These are phyloP conservation scores for Hibiscus mutabilis DNA, from an alignment of 345 rosid species.

Conservation along the genomic window DNA sequence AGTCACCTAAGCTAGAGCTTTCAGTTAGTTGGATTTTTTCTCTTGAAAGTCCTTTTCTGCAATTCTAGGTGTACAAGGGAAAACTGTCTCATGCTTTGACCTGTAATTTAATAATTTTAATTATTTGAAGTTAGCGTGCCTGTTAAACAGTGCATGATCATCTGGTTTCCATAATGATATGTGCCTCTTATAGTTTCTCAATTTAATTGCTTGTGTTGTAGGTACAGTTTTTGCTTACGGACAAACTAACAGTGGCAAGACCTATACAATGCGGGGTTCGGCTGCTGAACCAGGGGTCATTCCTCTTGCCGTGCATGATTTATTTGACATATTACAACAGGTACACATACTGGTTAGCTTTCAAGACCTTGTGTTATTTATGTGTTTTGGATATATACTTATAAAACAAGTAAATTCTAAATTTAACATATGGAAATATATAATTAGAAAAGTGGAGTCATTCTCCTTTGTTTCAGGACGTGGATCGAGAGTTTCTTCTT, in stretches of 20 bases:
- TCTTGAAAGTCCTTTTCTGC: neutral
- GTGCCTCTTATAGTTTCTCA: neutral
- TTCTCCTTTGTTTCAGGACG: slow-evolving; percentile 33
- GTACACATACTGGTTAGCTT: slow-evolving; percentile 19
- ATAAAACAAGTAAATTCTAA: neutral
- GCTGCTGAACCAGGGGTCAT: slow-evolving; percentile 72
- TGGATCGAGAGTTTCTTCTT: slow-evolving; percentile 74
- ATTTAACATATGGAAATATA: neutral
- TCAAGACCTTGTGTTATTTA: neutral
- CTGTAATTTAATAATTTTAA: neutral
- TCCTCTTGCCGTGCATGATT: slow-evolving; percentile 70
- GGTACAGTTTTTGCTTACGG: slow-evolving; percentile 98
- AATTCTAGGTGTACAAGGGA: neutral
- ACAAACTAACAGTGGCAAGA: slow-evolving; percentile 93
- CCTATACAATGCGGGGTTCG: slow-evolving; percentile 94
- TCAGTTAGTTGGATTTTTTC: neutral
- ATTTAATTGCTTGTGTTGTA: slow-evolving; percentile 13
- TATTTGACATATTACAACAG: slow-evolving; percentile 63
- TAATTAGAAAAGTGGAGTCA: too few species aligned
- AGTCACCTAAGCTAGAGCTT: neutral
- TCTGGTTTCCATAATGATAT: neutral
- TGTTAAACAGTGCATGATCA: neutral
- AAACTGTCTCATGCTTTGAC: neutral
- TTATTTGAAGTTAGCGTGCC: neutral
- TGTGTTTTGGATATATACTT: neutral